These are phyloP conservation scores for Sphagnum contortum DNA, from an alignment of 225 moss, liverwort and hornwort species.

Conservation along the genomic window DNA sequence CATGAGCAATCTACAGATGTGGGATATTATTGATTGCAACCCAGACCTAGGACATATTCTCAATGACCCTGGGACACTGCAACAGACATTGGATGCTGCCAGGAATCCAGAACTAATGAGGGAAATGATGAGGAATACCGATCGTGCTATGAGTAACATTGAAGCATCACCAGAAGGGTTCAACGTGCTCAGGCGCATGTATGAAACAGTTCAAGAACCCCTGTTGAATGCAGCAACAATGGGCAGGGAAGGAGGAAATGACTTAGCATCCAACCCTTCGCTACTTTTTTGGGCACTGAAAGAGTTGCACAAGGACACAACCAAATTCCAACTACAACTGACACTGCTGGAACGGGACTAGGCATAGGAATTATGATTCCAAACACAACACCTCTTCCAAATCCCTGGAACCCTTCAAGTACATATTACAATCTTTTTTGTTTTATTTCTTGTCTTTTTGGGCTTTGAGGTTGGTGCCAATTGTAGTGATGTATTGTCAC, in stretches of 20 bases:
- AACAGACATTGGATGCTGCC: constrained; percentile 94
- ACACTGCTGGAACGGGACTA: constrained; percentile 26
- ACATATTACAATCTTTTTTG: constrained; percentile 13
- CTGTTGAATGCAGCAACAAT: constrained; percentile 91
- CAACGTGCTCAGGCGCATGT: constrained; percentile 99
- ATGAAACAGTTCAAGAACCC: constrained; percentile 98
- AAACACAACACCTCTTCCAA: constrained; percentile 73
- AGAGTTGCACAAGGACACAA: constrained; percentile 46
- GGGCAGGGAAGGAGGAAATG: constrained; percentile 77
- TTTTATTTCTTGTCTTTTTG: too few species aligned
- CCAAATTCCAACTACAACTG: constrained; percentile 23
- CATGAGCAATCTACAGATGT: constrained; percentile 98
- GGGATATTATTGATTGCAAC: constrained; percentile 95
- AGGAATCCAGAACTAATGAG: constrained; percentile 98
- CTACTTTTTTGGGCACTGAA: constrained; percentile 66
- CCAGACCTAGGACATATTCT: constrained; percentile 91
- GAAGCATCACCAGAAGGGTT: constrained; percentile 99
- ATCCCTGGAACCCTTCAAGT: constrained; percentile 94
- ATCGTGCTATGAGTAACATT: constrained; percentile 98
- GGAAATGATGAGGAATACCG: constrained; percentile 99
- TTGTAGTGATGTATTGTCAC: too few species aligned
- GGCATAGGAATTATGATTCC: constrained; percentile 45
- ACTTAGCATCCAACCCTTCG: constrained; percentile 86
- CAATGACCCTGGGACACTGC: constrained; percentile 93
- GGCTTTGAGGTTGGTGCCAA: too few species aligned